Base-by-base conservation (phyloP, 352 stramenopile genomes). In the Globisporangium okanoganense region DNA sequence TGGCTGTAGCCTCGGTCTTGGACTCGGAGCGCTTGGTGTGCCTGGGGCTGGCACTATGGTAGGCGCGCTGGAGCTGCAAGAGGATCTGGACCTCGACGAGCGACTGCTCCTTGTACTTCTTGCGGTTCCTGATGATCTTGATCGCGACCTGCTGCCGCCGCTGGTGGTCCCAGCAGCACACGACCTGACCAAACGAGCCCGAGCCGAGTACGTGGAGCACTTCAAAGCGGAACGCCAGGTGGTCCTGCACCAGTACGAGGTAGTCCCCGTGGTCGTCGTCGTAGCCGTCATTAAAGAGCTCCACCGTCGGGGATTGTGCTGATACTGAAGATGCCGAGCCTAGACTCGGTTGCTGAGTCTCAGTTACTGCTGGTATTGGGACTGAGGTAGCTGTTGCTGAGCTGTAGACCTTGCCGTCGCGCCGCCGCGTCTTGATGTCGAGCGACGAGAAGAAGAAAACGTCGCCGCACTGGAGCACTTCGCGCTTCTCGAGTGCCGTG, bases 51-150 rank as follows among this genome's bases (percentile, higher is more conserved):
- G 36, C 7, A 43, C 13, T 22, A 27, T 51, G 22, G 44, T 20
- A 25, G 75, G 65, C 90, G 71, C 54, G 93, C 66, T 68, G 85
- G 13, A 98, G 67, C 54, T 88, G 69, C 29, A 83, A 69, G 49
- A 99, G 77, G 9, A 99, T 75, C 57, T 97, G 81, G 66, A 99
- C 98, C 67, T 99, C 97, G 22, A 95, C 91, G 55, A 97, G 86
- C 10, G 96, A 96, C 66, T 99, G 97, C 65, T 98, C 79, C 20
- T 92, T 82, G 73, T 99, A 99, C 45, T 96, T 94, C 52, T 90
- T 90, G 58, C 97, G 97, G 65, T 94, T 99, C 71, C 98, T 98
- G 53, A 99, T 98, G 62, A 99, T 98, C 78, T 99, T 99, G 62
- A 98, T 90, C 0, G 95, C 96, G 2, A 99, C 95, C 16, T 97